Percentiles rank a stretch among this genome's conserved stretches.
These are phyloP conservation scores for Amphirosellinia nigrospora DNA, from an alignment of 495 filamentous ascomycete genomes.

Conservation along the genomic window DNA sequence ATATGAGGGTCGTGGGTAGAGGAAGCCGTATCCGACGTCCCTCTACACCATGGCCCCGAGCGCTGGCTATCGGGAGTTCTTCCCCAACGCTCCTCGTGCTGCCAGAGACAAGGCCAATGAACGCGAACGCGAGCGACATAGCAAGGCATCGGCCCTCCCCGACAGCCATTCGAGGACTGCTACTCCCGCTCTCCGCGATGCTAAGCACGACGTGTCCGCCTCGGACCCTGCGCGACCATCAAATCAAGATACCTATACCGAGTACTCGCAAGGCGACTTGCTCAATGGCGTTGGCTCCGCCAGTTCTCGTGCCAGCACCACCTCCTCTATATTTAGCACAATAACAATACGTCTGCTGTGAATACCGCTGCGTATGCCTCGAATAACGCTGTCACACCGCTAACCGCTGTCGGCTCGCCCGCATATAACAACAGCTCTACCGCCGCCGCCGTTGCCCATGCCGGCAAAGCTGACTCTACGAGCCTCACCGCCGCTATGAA, in stretches of 20 bases:
- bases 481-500: slow-evolving; percentile 30
- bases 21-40: slow-evolving; percentile 49
- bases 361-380: slow-evolving; percentile 54
- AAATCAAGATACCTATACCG: slow-evolving; percentile 58
- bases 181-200: slow-evolving; percentile 41
- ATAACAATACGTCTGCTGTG: slow-evolving; percentile 54
- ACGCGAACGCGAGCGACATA: slow-evolving; percentile 52
- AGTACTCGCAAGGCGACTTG: slow-evolving; percentile 64
- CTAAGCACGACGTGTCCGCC: slow-evolving; percentile 45
- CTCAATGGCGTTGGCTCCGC: slow-evolving; percentile 69
- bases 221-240: slow-evolving; percentile 45
- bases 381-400: slow-evolving; percentile 70
- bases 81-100: slow-evolving; percentile 77
- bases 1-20: slow-evolving; percentile 62
- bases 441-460: slow-evolving; percentile 40
- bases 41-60: slow-evolving; percentile 73
- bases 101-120: slow-evolving; percentile 62
- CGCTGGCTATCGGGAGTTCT: slow-evolving; percentile 88
- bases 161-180: slow-evolving; percentile 53
- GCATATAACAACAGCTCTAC: slow-evolving; percentile 54
- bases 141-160: slow-evolving; percentile 52
- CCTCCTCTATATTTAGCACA: slow-evolving; percentile 69
- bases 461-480: slow-evolving; percentile 39
- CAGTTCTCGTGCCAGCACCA: slow-evolving; percentile 68
- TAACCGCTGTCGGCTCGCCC: slow-evolving; percentile 80